Percentiles rank a stretch among this genome's conserved stretches.
phyloP scores from a whole-genome alignment of 2,329 filamentous ascomycete genomes.

The Sclerotinia trifoliorum region DNA sequence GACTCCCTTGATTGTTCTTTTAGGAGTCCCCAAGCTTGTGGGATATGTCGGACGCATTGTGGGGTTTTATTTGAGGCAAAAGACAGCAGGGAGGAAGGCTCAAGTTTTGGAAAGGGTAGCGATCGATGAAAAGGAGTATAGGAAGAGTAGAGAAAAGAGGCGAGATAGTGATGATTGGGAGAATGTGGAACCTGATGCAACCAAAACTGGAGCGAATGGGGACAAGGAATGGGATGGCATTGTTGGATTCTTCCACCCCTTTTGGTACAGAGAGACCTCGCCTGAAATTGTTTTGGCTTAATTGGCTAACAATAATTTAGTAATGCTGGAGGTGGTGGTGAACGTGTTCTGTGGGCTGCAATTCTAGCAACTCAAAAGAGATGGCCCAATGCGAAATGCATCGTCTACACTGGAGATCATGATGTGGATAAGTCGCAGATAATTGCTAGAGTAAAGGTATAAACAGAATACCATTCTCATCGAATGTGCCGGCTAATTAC shows the following conservation, averaged over 20 bases:
- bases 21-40: slow-evolving; percentile 35
- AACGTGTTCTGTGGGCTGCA: slow-evolving; percentile 94
- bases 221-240: slow-evolving; percentile 75
- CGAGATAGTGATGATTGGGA: slow-evolving; percentile 65
- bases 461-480: background rate
- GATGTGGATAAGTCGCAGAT: slow-evolving; percentile 80
- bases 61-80: slow-evolving; percentile 62
- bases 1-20: slow-evolving; percentile 37
- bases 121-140: slow-evolving; percentile 40
- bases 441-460: slow-evolving; percentile 71
- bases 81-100: slow-evolving; percentile 60
- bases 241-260: slow-evolving; percentile 96
- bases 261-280: slow-evolving; percentile 62
- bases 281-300: background rate
- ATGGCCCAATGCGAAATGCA: slow-evolving; percentile 84
- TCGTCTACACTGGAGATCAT: slow-evolving; percentile 95
- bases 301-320: slow-evolving; percentile 45
- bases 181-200: slow-evolving; percentile 58
- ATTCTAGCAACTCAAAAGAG: slow-evolving; percentile 85
- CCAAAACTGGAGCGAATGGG: slow-evolving; percentile 45
- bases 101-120: slow-evolving; percentile 54
- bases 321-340: slow-evolving; percentile 93
- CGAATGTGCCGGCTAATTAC: slow-evolving; percentile 18
- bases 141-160: slow-evolving; percentile 29
- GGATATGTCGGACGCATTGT: slow-evolving; percentile 43